A percentile compares a stretch with the other conserved stretches of the same genome.
Evolutionary conservation across 169 alveolate genomes (phyloP).

Genomic region (Eimeria acervulina): DNA sequence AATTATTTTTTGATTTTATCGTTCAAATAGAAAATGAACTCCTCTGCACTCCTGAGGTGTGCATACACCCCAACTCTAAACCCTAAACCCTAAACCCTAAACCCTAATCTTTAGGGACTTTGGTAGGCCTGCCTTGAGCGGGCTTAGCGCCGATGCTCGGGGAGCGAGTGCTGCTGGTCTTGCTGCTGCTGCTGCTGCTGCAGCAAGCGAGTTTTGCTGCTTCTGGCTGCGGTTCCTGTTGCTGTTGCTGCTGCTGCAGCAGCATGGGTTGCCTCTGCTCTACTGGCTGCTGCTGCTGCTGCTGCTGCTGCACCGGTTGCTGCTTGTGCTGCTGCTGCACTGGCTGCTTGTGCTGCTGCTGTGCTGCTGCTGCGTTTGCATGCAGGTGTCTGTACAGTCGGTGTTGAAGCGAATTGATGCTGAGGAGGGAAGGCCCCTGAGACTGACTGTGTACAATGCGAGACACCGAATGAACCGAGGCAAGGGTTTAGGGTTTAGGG

Average conservation of each 20-base stretch:
- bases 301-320: neutral
- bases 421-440: neutral
- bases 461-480: neutral
- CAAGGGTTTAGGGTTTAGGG: slow-evolving; percentile 20
- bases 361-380: neutral
- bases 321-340: neutral
- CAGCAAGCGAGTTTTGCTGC: too few species aligned
- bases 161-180: neutral
- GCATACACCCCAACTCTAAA: neutral
- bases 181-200: neutral
- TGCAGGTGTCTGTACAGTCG: slow-evolving; percentile 20
- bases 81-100: slow-evolving; percentile 4
- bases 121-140: neutral
- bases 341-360: neutral
- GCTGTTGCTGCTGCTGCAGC: neutral
- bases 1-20: slow-evolving; percentile 59
- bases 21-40: slow-evolving; percentile 30
- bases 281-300: too few species aligned
- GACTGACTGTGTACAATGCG: slow-evolving; percentile 8
- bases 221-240: too few species aligned
- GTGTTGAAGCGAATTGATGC: slow-evolving; percentile 28
- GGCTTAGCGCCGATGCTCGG: neutral
- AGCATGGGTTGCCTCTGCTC: too few species aligned
- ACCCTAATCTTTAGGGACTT: neutral
- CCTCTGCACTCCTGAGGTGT: slow-evolving; percentile 23